Evolutionary conservation across 768 basidiomycete genomes (phyloP).

Genomic region (Piloderma croceum): DNA sequence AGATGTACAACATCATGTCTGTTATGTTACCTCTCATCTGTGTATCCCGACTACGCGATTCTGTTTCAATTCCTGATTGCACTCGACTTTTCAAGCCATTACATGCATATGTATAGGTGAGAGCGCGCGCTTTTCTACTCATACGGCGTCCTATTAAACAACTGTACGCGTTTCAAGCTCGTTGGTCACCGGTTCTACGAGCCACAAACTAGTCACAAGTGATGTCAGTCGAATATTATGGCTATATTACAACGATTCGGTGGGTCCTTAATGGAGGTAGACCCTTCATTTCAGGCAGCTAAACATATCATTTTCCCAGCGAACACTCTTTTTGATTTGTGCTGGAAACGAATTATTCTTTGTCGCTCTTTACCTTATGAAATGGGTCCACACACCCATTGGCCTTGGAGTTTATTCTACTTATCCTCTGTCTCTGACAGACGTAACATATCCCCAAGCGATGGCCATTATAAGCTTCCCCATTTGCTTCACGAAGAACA

Average conservation of each 20-base stretch:
- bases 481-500: conserved; percentile 76
- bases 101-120: conserved; percentile 99
- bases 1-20: conserved; percentile 97
- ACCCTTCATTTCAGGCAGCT: not conserved
- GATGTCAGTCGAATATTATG: conserved; percentile 90
- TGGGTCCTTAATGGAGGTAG: conserved; percentile 34
- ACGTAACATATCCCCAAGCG: conserved; percentile 71
- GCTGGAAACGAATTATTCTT: conserved; percentile 96
- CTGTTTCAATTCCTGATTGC: conserved; percentile 94
- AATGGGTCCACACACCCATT: conserved; percentile 73
- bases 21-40: conserved; percentile 87
- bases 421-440: conserved; percentile 23
- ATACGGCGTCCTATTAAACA: conserved; percentile 9
- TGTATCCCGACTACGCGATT: conserved; percentile 80
- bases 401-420: conserved; percentile 31
- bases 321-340: conserved; percentile 86
- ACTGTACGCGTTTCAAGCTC: conserved; percentile 49
- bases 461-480: conserved; percentile 60
- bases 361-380: conserved; percentile 89
- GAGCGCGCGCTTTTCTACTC: conserved; percentile 16
- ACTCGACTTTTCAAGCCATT: conserved; percentile 96
- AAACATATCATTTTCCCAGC: conserved; percentile 35
- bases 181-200: conserved; percentile 86
- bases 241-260: conserved; percentile 91
- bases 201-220: conserved; percentile 89